Base-by-base conservation (phyloP, 2,329 filamentous ascomycete species). In the Neonectria sp. region DNA sequence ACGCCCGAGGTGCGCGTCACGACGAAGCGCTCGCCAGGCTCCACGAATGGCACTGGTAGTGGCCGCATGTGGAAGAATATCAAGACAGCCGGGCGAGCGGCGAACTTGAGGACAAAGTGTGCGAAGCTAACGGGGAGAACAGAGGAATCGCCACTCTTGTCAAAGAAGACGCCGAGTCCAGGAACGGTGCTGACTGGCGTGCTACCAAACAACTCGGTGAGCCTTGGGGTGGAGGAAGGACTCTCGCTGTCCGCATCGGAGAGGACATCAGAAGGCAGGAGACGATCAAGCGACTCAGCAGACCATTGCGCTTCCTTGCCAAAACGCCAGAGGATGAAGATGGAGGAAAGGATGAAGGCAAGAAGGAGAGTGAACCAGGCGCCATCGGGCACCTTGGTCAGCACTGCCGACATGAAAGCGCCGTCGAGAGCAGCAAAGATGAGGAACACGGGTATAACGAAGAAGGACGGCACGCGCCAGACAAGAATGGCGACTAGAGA, bases 251-350 rank as follows among this genome's bases (percentile, higher is more conserved):
- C 27, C 35, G 13, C 15, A 24, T 17, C 56, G 52, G 68, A 49
- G 4, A 79, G 58, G 12, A 83, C 78, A 13, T 82, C 24, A 76
- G 46, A 84, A 85, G 46, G 55, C 49, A 83, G 81, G 64, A 89
- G 84, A 2, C 86, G 85, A 71, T 93, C 91, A 62, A 86, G 82
- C 0, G 86, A 85, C 79, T 94, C 92, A 2, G 92, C 89, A 4
- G 80, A 81, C 92, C 92, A 94, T 76, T 95, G 92, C 65, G 88
- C 86, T 75, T 94, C 91, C 77, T 95, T 94, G 17, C 92, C 92
- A 69, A 89, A 95, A n/a, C 92, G 88, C 92, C 92, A 95, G 13
- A 94, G 84, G 2, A 93, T 83, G 73, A 94, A 92, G 31, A 93
- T 79, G 48, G 79, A 81, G 0, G 90, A 86, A 2, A 94, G 85